A percentile compares a stretch with the other conserved stretches of the same genome.
These are phyloP conservation scores for Penicillium sp. DNA, from an alignment of 2,329 filamentous ascomycete species.

Conservation along the genomic window DNA sequence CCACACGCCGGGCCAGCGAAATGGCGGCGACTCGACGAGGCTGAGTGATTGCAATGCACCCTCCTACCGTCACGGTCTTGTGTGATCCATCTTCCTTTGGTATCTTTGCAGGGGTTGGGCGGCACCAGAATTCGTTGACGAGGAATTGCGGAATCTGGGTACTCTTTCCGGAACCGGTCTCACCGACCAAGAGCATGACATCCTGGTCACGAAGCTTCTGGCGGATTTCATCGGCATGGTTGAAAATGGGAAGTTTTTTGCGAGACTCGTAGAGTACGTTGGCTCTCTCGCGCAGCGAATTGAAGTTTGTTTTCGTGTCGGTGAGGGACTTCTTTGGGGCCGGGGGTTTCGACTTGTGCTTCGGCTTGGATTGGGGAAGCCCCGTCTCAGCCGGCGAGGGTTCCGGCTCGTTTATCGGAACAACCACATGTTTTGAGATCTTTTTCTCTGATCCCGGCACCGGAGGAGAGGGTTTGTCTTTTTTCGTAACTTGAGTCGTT, in stretches of 20 bases:
- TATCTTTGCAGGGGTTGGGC: slow-evolving; percentile 51
- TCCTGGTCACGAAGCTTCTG: slow-evolving; percentile 58
- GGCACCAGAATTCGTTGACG: slow-evolving; percentile 72
- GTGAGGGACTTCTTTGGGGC: slow-evolving; percentile 7
- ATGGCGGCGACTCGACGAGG: slow-evolving; percentile 91
- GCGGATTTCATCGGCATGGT: slow-evolving; percentile 64
- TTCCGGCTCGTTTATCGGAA: neutral
- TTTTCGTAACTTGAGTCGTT: neutral
- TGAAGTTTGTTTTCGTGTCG: slow-evolving; percentile 22
- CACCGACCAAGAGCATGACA: slow-evolving; percentile 79
- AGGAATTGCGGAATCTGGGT: slow-evolving; percentile 94
- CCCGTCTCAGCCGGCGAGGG: neutral
- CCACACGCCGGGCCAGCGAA: slow-evolving; percentile 79
- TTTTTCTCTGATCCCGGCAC: neutral
- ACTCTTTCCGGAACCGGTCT: slow-evolving; percentile 94
- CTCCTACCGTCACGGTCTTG: slow-evolving; percentile 55
- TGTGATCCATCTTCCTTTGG: slow-evolving; percentile 19
- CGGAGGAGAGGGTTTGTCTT: neutral
- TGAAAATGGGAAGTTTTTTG: slow-evolving; percentile 73
- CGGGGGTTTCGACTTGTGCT: slow-evolving; percentile 7
- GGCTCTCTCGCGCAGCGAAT: slow-evolving; percentile 40
- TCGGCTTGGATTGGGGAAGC: slow-evolving; percentile 4
- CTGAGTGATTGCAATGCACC: slow-evolving; percentile 88
- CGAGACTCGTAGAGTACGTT: slow-evolving; percentile 48
- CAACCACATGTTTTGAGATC: neutral